Base-by-base conservation (phyloP, 768 basidiomycete genomes). In the Rhodotorula babjevae region DNA sequence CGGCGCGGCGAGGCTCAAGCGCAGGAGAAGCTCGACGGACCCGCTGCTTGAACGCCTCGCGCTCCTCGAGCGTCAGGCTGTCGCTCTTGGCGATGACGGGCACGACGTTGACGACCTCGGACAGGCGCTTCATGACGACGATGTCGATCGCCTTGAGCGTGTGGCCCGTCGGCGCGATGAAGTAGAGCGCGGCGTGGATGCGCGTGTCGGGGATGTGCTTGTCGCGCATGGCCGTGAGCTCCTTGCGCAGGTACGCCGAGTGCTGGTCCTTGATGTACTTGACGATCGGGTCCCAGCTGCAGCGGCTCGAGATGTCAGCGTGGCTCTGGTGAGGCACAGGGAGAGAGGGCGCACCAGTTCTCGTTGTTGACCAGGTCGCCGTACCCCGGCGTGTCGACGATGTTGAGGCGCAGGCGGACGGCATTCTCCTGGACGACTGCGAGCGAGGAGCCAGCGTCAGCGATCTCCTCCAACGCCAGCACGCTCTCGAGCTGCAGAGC, bases 221-320 rank as follows among this genome's bases (percentile, higher is more conserved):
- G 86, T 98, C 95, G 74, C 96, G 90, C 90, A 93, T 93, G 4
- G 96, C 95, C 6, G 96, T 98, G 75, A 98, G 85, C 84, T 99
- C 95, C 84, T 99, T 98, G 82, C 96, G 91, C 65, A 99, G 87
- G 83, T 96, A 99, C 50, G 93, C 92, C 80, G 92, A 93, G 85
- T 98, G 95, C 81, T 98, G 95, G 85, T 98, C 95, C 84, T 94
- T 93, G 85, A 97, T 97, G 82, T 99, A 96, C 82, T 96, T 97
- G 81, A 98, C 86, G 79, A 99, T 98, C 56, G 95, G 91, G 79
- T 99, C 95, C 95, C 95, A 99, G 85, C 92, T 94, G 72, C n/a
- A 16, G 3, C 44, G 44, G 23, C 27, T 31, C 44, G 16, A 11
- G 14, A n/a, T 42, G 63, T 25, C 1, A 36, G 47, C 14, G 10